Base-by-base conservation (phyloP, 2,329 filamentous ascomycete species). In the Nothophaeocryptopus gaeumannii region DNA sequence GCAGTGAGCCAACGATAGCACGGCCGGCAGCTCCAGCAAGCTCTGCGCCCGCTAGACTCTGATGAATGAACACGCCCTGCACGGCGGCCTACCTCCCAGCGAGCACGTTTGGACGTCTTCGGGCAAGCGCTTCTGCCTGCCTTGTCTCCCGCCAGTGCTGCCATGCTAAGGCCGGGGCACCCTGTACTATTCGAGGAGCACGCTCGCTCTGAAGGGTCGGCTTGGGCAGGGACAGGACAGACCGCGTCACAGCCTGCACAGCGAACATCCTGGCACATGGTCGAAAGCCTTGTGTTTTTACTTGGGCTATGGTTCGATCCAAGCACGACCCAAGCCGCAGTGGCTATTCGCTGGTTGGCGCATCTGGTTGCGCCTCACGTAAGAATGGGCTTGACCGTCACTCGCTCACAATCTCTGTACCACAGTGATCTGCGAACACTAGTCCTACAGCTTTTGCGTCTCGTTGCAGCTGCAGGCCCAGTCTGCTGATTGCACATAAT, bases 281-380 rank as follows among this genome's bases (percentile, higher is more conserved):
- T 47, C 45, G 41, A 47, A 50, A 48, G 55, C 55, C 55, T 51
- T 57, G 51, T 53, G 44, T 53, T 49, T 47, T 52, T 48, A 47
- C 54, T 50, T 47, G 50, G 49, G 47, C 50, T 47, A 59, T 59
- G 56, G 54, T 57, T 57, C 56, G 56, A 59, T 45, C 44, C 52
- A 51, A 57, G 56, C 54, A 57, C 54, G 54, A 57, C 54, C 54
- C 54, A 58, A 55, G 55, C 44, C 47, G 50, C 50, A 54, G 56
- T 58, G 50, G 43, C 43, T 48, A 45, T 45, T 50, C 52, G 54
- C 52, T 59, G 56, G 54, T 59, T 59, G 56, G 54, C 55, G 50
- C 54, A 54, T 57, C 45, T 55, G 47, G 35, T 42, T 47, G 51
- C 56, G 54, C 56, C 52, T 59, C 56, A 55, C 56, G 51, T 59